Conservation (phyloP, 108 stramenopile genomes). For the Epithemia pelagica region DNA sequence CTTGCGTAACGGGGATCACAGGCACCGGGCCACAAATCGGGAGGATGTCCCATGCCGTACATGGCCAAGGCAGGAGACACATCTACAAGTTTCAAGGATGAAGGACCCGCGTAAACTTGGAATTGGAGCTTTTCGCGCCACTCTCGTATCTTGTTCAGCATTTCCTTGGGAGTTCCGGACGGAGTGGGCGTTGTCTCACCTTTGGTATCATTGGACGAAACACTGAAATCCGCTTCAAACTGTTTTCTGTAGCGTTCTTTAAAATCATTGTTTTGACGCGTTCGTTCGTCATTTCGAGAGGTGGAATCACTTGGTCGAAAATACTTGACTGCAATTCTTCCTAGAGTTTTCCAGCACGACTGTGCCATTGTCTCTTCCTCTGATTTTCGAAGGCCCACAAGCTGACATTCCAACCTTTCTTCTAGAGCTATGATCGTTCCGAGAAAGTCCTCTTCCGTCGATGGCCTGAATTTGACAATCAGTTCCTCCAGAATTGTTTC, state of each 20-base stretch:
- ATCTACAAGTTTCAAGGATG: slow-evolving; percentile 44
- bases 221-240: slow-evolving; percentile 66
- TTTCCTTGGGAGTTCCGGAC: slow-evolving; percentile 25
- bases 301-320: slow-evolving; percentile 37
- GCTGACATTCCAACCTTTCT: slow-evolving; percentile 49
- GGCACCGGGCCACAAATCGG: slow-evolving; percentile 77
- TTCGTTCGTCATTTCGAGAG: slow-evolving; percentile 38
- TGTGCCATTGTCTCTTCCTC: slow-evolving; percentile 46
- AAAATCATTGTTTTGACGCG: slow-evolving; percentile 66
- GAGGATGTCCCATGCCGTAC: slow-evolving; percentile 46
- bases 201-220: slow-evolving; percentile 7
- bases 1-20: slow-evolving; percentile 35
- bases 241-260: slow-evolving; percentile 50
- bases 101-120: slow-evolving; percentile 53
- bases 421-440: slow-evolving; percentile 74
- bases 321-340: slow-evolving; percentile 63
- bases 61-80: slow-evolving; percentile 62
- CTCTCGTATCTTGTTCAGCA: slow-evolving; percentile 42
- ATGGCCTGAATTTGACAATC: slow-evolving; percentile 85
- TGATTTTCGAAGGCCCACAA: slow-evolving; percentile 20
- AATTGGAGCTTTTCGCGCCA: slow-evolving; percentile 70
- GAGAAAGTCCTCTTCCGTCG: slow-evolving; percentile 88
- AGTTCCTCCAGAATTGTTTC: slow-evolving; percentile 90
- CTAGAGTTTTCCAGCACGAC: slow-evolving; percentile 52
- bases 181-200: background rate